Evolutionary conservation across 2,329 filamentous ascomycete species (phyloP), one percentile per base, ranked within the genome.

Genomic region (Aspergillus sp.): DNA sequence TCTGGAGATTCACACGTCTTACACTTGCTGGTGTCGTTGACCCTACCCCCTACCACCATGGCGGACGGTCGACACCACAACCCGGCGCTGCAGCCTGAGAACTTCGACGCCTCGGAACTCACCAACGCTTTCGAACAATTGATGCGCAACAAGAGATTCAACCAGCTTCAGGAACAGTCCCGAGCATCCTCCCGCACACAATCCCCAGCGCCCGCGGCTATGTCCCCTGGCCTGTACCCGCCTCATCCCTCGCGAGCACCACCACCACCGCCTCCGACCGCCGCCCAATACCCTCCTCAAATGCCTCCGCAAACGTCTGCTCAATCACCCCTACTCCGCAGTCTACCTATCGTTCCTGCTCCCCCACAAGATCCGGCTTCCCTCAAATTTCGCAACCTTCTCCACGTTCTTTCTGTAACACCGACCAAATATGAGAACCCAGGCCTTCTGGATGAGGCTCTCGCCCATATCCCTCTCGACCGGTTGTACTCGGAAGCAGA

Each of bases 361-460:
- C 84, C 92, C 23, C 94, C 95, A 6, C 82, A 86, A 70, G 90
- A 94, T 74, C 79, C 84, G 58, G 82, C 84, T 19, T 90, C 89
- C 0, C 83, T 90, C 62, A 91, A 90, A 68, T 92, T 93, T 69
- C 85, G 90, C 68, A 96, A 90, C 77, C 85, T 96, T 62, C 84
- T 98, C 48, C 85, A 96, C 66, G 92, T 91, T 19, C 80, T 98
- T 19, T 96, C 94, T 15, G 84, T 90, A 61, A 96, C 92, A 49
- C 95, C 95, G 17, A 90, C 89, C 19, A 95, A 94, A 74, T 99
- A 96, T 80, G 95, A 99, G 77, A 98, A 99, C 76, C 94, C 95
- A 0, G 95, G 95, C 38, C 81, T 98, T 10, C 81, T 99, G 55
- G 95, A 99, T 73, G 94, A 98, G 75, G 95, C 94, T 4, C 81